phyloP scores from a whole-genome alignment of 1,139 yeast species.

The Ogataea hybrid region DNA sequence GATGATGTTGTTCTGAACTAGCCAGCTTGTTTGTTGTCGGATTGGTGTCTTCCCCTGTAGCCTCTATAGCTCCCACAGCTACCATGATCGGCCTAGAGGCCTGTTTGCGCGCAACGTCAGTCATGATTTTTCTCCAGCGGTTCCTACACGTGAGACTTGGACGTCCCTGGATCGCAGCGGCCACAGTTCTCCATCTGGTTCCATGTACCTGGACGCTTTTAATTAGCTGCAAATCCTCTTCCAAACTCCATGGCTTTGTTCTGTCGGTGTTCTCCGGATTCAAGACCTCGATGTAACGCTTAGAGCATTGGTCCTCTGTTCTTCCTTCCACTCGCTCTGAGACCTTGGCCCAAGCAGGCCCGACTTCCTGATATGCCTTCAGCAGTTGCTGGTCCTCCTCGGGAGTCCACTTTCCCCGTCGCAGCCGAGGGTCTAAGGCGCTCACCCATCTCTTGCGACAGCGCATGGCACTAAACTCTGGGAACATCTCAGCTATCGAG shows the following conservation, averaged over 20 bases:
- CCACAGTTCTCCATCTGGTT: conserved; percentile 89
- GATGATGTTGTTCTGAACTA: not conserved
- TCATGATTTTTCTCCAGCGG: conserved; percentile 85
- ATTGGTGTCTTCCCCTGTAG: not conserved
- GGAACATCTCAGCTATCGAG: conserved; percentile 41
- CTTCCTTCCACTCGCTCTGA: conserved; percentile 75
- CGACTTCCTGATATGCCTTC: conserved; percentile 63
- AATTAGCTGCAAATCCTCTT: conserved; percentile 71
- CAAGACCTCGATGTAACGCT: conserved; percentile 82
- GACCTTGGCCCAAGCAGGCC: conserved; percentile 86
- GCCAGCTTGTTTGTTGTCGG: not conserved
- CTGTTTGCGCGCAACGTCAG: conserved; percentile 66
- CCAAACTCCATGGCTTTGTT: conserved; percentile 73
- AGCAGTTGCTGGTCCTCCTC: conserved; percentile 71
- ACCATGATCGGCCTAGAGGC: conserved; percentile 39
- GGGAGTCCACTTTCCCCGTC: conserved; percentile 87
- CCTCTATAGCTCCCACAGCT: conserved; percentile 35
- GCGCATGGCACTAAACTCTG: conserved; percentile 60
- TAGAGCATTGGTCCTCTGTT: conserved; percentile 95
- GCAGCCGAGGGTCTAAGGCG: conserved; percentile 76
- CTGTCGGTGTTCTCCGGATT: conserved; percentile 81
- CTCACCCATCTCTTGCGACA: conserved; percentile 76
- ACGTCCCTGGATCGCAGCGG: conserved; percentile 68
- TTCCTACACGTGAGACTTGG: conserved; percentile 91
- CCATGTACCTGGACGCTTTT: conserved; percentile 69